These are phyloP conservation scores for Oehlia diaphana DNA, from an alignment of 192 early-diverging fungal species.

Conservation along the genomic window DNA sequence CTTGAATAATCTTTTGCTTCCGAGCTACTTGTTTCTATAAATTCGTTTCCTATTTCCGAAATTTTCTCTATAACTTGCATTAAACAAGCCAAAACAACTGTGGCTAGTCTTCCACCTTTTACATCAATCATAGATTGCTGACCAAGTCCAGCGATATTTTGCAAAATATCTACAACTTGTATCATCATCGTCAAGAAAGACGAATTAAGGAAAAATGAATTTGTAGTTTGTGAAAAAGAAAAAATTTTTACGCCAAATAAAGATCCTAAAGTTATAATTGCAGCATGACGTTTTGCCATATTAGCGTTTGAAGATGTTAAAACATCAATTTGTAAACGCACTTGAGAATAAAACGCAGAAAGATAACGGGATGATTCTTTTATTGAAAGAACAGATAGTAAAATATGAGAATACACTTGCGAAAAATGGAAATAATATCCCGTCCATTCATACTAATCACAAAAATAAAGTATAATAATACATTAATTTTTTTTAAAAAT, in stretches of 20 bases:
- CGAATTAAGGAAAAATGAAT: conserved; percentile 10
- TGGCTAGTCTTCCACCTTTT: conserved; percentile 50
- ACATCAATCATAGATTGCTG: conserved; percentile 36
- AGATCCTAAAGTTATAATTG: conserved; percentile 34
- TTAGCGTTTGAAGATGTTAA: conserved; percentile 24
- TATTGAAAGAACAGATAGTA: conserved; percentile 11
- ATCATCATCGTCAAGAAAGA: conserved; percentile 8
- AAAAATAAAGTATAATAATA: neutral
- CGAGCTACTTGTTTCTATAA: conserved; percentile 33
- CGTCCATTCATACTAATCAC: conserved; percentile 13
- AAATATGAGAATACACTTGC: conserved; percentile 28
- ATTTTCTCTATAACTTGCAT: conserved; percentile 31
- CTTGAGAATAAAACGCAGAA: conserved; percentile 21
- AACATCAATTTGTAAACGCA: conserved; percentile 19
- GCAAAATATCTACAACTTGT: conserved; percentile 25
- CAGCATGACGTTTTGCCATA: conserved; percentile 21
- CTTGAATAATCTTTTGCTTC: conserved; percentile 54
- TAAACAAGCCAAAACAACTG: conserved; percentile 44
- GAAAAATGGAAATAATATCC: conserved; percentile 35
- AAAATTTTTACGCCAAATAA: conserved; percentile 33
- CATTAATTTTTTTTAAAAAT: neutral
- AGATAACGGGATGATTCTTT: conserved; percentile 2
- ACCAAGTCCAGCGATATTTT: conserved; percentile 31
- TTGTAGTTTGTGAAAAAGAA: conserved; percentile 2
- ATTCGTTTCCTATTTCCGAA: conserved; percentile 19